phyloP scores from a whole-genome alignment of 192 early-diverging fungal species.

The Phycomyces nitens region DNA sequence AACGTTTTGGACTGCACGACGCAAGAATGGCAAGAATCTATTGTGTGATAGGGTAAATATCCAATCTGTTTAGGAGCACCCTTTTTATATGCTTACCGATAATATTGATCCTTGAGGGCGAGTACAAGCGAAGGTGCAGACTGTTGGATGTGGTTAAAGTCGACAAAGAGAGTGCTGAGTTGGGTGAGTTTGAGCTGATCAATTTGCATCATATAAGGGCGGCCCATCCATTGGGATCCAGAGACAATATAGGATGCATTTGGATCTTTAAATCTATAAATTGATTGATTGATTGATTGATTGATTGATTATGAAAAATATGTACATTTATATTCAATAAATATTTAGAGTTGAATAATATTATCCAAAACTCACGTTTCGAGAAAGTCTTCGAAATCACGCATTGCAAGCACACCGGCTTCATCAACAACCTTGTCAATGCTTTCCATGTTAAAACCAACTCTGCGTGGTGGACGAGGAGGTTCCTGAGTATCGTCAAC shows the following conservation, averaged over 20 bases:
- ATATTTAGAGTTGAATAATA: too few relatives aligned
- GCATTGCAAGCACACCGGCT: slow-evolving; percentile 61
- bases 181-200: slow-evolving; percentile 53
- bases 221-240: slow-evolving; percentile 24
- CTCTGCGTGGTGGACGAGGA: slow-evolving; percentile 9
- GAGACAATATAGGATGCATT: slow-evolving; percentile 17
- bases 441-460: slow-evolving; percentile 26
- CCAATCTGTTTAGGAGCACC: too few relatives aligned
- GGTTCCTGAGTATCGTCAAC: slow-evolving; percentile 15
- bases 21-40: slow-evolving; percentile 79
- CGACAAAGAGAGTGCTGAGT: slow-evolving; percentile 69
- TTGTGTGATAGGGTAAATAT: background rate
- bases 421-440: slow-evolving; percentile 64
- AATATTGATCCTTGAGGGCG: slow-evolving; percentile 68
- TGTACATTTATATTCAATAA: too few relatives aligned
- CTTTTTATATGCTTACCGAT: slow-evolving; percentile 45
- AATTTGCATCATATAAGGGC: slow-evolving; percentile 69
- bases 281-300: too few relatives aligned
- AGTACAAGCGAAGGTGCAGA: slow-evolving; percentile 56
- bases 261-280: slow-evolving; percentile 27
- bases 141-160: slow-evolving; percentile 58
- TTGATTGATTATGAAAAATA: too few relatives aligned
- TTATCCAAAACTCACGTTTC: slow-evolving; percentile 39
- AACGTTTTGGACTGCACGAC: slow-evolving; percentile 78
- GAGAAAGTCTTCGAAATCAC: slow-evolving; percentile 71